Conservation (phyloP, 192 early-diverging fungal species). For the Linnemannia elongata region DNA sequence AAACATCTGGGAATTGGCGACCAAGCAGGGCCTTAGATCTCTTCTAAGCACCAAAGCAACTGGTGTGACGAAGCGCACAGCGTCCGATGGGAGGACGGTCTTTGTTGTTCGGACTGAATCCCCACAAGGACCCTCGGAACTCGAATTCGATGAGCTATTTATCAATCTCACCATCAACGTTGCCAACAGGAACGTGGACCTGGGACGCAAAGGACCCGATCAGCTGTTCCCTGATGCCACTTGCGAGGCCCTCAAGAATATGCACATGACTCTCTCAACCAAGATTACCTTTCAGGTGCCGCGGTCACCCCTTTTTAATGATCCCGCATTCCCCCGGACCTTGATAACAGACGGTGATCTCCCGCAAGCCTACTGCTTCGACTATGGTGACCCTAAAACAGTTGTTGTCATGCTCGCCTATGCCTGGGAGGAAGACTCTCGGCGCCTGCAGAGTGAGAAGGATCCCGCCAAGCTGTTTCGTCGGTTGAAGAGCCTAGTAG, state of each 20-base stretch:
- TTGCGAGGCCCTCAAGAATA: conserved; percentile 14
- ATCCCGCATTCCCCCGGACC: conserved; percentile 14
- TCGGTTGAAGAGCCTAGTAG: not conserved
- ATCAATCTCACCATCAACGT: conserved; percentile 16
- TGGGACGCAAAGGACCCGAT: conserved; percentile 16
- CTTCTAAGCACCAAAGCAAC: conserved; percentile 15
- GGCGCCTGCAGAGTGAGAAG: conserved; percentile 15
- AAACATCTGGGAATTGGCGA: conserved; percentile 18
- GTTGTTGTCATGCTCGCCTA: conserved; percentile 16
- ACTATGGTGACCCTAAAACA: conserved; percentile 12
- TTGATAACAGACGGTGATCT: conserved; percentile 13
- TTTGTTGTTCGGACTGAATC: conserved; percentile 14
- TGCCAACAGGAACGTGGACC: conserved; percentile 9
- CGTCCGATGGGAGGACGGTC: conserved; percentile 9
- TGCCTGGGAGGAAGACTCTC: conserved; percentile 19
- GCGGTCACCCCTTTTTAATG: conserved; percentile 12
- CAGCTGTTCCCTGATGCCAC: conserved; percentile 21
- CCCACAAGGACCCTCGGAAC: conserved; percentile 4
- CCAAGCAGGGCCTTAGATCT: conserved; percentile 16
- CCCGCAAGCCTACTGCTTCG: conserved; percentile 19
- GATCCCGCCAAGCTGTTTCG: conserved; percentile 12
- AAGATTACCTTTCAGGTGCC: conserved; percentile 21
- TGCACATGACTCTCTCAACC: conserved; percentile 15
- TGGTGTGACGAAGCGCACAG: conserved; percentile 17
- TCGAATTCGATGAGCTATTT: conserved; percentile 15